Conservation (phyloP, 805 yeast genomes). For the Monosporozyma unispora region DNA sequence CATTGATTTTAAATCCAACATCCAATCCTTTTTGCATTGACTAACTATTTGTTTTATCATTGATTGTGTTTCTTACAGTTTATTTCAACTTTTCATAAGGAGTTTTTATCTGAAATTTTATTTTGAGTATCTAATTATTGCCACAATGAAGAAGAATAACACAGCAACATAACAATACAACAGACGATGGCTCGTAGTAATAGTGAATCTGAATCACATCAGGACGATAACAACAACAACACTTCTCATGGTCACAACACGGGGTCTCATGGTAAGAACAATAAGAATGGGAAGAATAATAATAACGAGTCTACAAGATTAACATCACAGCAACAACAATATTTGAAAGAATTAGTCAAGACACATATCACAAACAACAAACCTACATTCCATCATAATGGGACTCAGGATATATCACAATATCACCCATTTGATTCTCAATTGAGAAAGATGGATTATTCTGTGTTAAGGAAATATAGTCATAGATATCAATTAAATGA, state of each 20-base stretch:
- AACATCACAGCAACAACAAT: slow-evolving; percentile 57
- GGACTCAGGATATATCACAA: neutral
- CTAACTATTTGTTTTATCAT: neutral
- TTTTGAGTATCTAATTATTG: too few species aligned
- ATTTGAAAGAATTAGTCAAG: slow-evolving; percentile 50
- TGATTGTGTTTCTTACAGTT: neutral
- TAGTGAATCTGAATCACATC: slow-evolving; percentile 23
- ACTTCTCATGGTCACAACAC: neutral
- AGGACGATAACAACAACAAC: neutral
- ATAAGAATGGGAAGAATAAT: slow-evolving; percentile 1
- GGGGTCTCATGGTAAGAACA: neutral
- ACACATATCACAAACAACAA: slow-evolving; percentile 69
- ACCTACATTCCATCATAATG: slow-evolving; percentile 33
- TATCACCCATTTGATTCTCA: neutral
- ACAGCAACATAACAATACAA: neutral
- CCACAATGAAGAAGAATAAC: too few species aligned
- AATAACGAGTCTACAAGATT: slow-evolving; percentile 30
- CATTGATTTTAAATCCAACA: slow-evolving; percentile 2
- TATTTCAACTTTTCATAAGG: neutral
- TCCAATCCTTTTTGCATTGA: slow-evolving; percentile 3
- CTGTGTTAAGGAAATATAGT: slow-evolving; percentile 62
- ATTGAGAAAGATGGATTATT: neutral
- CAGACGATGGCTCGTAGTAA: slow-evolving; percentile 13
- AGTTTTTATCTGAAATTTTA: neutral
- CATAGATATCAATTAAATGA: slow-evolving; percentile 44